Evolutionary conservation across 257 asterid genomes (phyloP), one percentile per base, ranked within the genome.

Genomic region (Linderniella brevidens): DNA sequence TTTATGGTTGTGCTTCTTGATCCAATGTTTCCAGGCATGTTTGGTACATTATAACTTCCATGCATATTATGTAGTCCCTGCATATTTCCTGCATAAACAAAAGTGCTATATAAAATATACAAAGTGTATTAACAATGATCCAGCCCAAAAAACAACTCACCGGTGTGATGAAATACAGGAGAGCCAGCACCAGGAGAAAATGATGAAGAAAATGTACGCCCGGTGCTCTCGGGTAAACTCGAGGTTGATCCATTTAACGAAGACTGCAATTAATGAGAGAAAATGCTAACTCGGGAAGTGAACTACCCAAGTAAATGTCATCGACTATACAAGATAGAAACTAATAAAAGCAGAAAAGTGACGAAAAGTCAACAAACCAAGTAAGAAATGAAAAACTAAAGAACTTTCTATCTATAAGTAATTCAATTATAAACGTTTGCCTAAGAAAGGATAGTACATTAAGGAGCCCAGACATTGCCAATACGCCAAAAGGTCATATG

Each of bases 121-220:
- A 60, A 42, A 13, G 11, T 20, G 19, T 36, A 53, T 29, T 49
- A 58, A 61, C 20, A 56, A 39, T 12, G 29, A 38, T 45, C 12
- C 17, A n/a, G 35, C 47, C 57, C 58, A 73, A 57, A 36, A 63
- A 63, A 49, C 56, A 65, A 70, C 75, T 59, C 52, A 85, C 96
- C 94, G 13, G 75, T 58, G 62, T 79, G 96, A 68, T 90, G 93
- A 65, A 50, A 90, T 66, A 63, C 79, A 46, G 94, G 80, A 68
- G 94, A 77, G 54, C 79, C 99, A 37, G 88, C 82, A 59, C 94
- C 96, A 44, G 99, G 78, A 63, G 96, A 82, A 57, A 75, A 85
- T n/a, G 98, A 81, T 44, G 93, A 45, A 11, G 93, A 58, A 64
- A 75, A 75, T n/a, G 94, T 59, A 42, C 93, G 88, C 35, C 87